These are phyloP conservation scores for Pseudomonodictys pantanalensis DNA, from an alignment of 495 filamentous ascomycete species.

Conservation along the genomic window DNA sequence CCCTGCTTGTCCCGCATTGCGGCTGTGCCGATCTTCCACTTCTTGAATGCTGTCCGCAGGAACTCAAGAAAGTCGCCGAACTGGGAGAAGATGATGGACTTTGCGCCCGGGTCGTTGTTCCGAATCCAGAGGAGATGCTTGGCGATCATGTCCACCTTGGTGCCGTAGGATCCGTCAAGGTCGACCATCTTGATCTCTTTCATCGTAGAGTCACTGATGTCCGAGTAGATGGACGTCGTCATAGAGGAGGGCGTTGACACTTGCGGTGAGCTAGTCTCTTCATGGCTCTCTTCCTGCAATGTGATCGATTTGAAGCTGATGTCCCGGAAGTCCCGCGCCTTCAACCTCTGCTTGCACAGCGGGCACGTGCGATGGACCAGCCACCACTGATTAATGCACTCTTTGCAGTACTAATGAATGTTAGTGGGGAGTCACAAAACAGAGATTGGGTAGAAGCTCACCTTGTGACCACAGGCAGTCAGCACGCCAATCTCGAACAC, in stretches of 20 bases:
- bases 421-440: background rate
- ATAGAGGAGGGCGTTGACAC: conserved; percentile 20
- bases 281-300: conserved; percentile 62
- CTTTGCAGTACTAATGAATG: conserved; percentile 67
- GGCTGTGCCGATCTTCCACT: conserved; percentile 67
- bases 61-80: conserved; percentile 77
- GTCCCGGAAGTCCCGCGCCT: conserved; percentile 64
- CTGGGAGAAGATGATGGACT: conserved; percentile 90
- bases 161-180: conserved; percentile 71
- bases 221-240: conserved; percentile 65
- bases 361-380: conserved; percentile 39
- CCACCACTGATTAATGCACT: conserved; percentile 77
- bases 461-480: conserved; percentile 77
- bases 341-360: conserved; percentile 69
- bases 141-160: conserved; percentile 82
- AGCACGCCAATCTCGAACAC: conserved; percentile 74
- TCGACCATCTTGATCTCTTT: conserved; percentile 81
- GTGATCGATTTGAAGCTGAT: conserved; percentile 78
- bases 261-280: conserved; percentile 6
- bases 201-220: conserved; percentile 66
- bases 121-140: conserved; percentile 79
- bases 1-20: conserved; percentile 62
- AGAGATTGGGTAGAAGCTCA: background rate
- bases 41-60: conserved; percentile 61
- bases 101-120: conserved; percentile 77